Percentiles rank a stretch among this genome's conserved stretches.
Conservation (phyloP, 441 rosid species). For the Sinapis alba region DNA sequence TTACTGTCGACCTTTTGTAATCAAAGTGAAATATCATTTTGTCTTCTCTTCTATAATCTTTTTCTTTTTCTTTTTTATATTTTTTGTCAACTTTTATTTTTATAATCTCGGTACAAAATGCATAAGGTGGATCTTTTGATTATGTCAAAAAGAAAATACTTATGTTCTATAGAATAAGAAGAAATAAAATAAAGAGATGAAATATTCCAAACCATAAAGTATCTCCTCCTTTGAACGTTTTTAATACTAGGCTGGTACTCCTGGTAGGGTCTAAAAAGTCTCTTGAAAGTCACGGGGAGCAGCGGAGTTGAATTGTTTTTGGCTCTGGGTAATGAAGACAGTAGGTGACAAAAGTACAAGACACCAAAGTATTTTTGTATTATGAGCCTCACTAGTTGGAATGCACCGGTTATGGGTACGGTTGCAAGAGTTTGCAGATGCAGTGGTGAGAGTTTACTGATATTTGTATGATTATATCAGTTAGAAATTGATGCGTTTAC, state of each 20-base stretch:
- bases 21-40: neutral
- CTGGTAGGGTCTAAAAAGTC: slow-evolving; percentile 14
- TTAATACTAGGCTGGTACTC: no score
- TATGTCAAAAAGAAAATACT: neutral
- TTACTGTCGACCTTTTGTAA: slow-evolving; percentile 18
- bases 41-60: neutral
- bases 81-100: no score
- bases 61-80: no score
- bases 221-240: neutral
- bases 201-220: neutral
- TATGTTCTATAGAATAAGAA: neutral
- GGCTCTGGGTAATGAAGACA: neutral
- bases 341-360: neutral
- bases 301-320: slow-evolving; percentile 8
- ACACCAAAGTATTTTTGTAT: neutral
- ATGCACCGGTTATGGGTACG: no score
- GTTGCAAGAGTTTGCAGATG: no score
- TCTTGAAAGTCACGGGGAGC: slow-evolving; percentile 29
- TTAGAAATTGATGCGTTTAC: no score
- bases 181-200: neutral
- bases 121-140: slow-evolving; percentile 2
- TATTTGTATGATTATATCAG: no score
- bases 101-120: neutral
- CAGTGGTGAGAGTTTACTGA: no score
- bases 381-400: no score